Conservation (phyloP, 257 asterid genomes). For the Salvia miltiorrhiza region DNA sequence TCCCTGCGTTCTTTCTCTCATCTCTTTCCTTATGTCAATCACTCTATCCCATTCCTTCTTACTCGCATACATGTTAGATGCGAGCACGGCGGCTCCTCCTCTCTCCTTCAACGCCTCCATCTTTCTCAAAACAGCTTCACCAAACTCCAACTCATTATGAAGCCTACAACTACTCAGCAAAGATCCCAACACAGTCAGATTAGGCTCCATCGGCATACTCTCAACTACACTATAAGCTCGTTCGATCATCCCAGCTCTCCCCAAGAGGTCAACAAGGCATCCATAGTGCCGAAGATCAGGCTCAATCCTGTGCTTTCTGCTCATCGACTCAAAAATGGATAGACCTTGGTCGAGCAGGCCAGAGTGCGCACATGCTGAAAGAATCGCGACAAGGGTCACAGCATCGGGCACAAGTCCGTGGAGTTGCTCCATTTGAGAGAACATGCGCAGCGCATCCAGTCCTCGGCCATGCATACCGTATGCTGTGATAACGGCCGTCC, state of each 20-base stretch:
- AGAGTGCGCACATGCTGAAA: conserved; percentile 50
- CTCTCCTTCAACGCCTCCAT: conserved; percentile 36
- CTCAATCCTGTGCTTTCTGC: conserved; percentile 26
- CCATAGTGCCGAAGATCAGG: conserved; percentile 52
- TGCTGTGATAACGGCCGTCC: conserved; percentile 62
- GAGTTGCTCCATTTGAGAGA: conserved; percentile 34
- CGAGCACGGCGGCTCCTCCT: conserved; percentile 47
- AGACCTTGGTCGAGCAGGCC: conserved; percentile 52
- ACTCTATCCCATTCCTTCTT: conserved; percentile 46
- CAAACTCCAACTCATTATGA: conserved; percentile 38
- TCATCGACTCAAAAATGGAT: conserved; percentile 39
- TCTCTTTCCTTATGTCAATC: conserved; percentile 35
- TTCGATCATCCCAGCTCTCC: conserved; percentile 46
- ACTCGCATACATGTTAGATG: conserved; percentile 44
- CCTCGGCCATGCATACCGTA: conserved; percentile 49
- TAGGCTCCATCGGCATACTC: conserved; percentile 44
- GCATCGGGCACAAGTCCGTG: conserved; percentile 34
- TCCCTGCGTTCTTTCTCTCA: conserved; percentile 31
- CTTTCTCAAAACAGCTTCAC: conserved; percentile 33
- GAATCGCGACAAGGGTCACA: conserved; percentile 37
- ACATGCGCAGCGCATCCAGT: conserved; percentile 27
- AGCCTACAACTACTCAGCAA: conserved; percentile 43
- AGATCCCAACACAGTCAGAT: conserved; percentile 45
- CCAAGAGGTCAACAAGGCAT: conserved; percentile 50
- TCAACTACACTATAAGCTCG: conserved; percentile 38